Evolutionary conservation across 2,329 filamentous ascomycete species (phyloP), one percentile per base, ranked within the genome.

Genomic region (Graphilbum ipis-grandicollis): DNA sequence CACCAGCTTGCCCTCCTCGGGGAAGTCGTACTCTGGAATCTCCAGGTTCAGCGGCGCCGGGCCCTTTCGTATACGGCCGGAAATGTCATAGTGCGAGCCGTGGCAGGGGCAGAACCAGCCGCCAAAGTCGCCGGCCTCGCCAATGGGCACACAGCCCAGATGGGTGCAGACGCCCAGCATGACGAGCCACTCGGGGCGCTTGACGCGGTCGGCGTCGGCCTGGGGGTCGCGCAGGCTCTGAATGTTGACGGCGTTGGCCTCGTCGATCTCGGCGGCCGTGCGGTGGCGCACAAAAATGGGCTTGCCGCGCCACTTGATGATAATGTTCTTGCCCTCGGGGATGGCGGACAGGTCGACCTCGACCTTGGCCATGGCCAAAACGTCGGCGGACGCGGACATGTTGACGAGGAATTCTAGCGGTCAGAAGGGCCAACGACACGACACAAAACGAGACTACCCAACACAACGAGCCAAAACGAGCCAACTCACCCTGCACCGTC

Each of bases 71-170:
- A 93, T 83, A 64, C 90, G 85, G 60, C 90, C 90, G 46, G 86
- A 96, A 61, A 98, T 96, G 60, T 98, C 90, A 75, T 98, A 98
- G 72, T 98, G 90, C 50, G 86, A 94, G 62, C 90, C 90, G 75
- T 98, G 90, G 81, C 90, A 98, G 48, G 90, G 90, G 71, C 90
- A 98, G 80, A 98, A 98, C 90, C 90, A 98, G 57, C 90, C 90
- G 58, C 90, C 90, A 55, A 69, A 98, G 64, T 98, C 92, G 60
- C 90, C 90, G 47, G 90, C 84, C 70, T 98, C 90, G 55, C 92
- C 90, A 54, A 98, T 98, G 56, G 90, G 90, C 50, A 98, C 90
- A 74, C 90, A 98, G 65, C 90, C 90, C 56, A 98, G 69, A 65
- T 98, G 90, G 55, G 90, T 98, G 80, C 90, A 98, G 63, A 98